Base-by-base conservation (phyloP, 371 early-diverging fungal genomes). In the Conidiobolus incongruus region DNA sequence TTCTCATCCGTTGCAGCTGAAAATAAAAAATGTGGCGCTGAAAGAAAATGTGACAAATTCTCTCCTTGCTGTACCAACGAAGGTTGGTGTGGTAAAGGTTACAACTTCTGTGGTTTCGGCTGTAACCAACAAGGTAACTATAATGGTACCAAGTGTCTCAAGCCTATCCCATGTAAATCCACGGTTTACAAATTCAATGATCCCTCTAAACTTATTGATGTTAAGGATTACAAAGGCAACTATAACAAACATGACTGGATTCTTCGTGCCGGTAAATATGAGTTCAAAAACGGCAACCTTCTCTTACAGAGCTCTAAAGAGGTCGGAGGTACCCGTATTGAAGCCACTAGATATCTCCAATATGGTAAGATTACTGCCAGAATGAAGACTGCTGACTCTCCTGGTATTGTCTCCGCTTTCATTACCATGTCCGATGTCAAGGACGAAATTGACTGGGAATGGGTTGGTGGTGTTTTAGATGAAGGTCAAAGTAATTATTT, bases 371-470 rank as follows among this genome's bases (percentile, higher is more conserved):
- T 47, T 28, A 34, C 24, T 19, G 43, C 44, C 16, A 34, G 8
- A 8, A 30, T 52, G 32, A 52, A 47, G 45, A 44, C 39, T 22
- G 34, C 26, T 26, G 16, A 29, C 19, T 35, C 40, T 35, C 38
- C 35, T 29, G 61, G 61, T 43, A 47, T 49, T 17, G 52, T 61
- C 11, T 56, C 56, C 12, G 47, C 56, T 23, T 52, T n/a, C n/a
- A n/a, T n/a, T n/a, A n/a, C n/a, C n/a, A n/a, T n/a, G n/a, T n/a
- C n/a, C n/a, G n/a, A n/a, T 58, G 15, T 31, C n/a, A 46, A 46
- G 30, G 81, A 79, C 44, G 61, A 61, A 49, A 58, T 61, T 29
- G 61, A 61, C 46, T 54, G 47, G 41, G 57, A 60, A 46, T 40
- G 48, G 20, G 45, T 61, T 21, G 56, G 56, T 3, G 37, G 21